A percentile compares a stretch with the other conserved stretches of the same genome.
Evolutionary conservation across 2,329 filamentous ascomycete genomes (phyloP).

Genomic region (Sclerotinia nivalis): DNA sequence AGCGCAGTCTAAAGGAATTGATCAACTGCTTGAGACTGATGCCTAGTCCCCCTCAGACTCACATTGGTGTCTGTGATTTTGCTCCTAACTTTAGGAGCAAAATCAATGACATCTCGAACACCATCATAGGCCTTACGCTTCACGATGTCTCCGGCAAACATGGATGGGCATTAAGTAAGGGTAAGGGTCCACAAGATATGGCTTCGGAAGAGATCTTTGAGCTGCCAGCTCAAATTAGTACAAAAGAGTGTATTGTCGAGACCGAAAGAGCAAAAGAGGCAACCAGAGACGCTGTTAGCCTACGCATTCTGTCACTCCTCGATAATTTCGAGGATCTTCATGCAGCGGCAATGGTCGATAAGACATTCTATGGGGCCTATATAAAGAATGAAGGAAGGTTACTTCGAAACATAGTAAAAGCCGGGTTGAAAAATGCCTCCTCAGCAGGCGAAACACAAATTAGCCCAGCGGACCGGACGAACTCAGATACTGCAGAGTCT

Average conservation of each 20-base stretch:
- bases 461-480: neutral
- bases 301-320: slow-evolving; percentile 47
- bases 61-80: slow-evolving; percentile 52
- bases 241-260: slow-evolving; percentile 22
- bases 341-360: slow-evolving; percentile 47
- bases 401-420: slow-evolving; percentile 38
- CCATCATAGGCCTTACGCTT: slow-evolving; percentile 51
- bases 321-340: slow-evolving; percentile 48
- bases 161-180: slow-evolving; percentile 52
- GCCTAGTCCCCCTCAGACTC: slow-evolving; percentile 48
- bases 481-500: neutral
- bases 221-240: slow-evolving; percentile 20
- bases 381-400: slow-evolving; percentile 48
- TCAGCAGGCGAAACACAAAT: slow-evolving; percentile 23
- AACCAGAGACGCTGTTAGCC: slow-evolving; percentile 37
- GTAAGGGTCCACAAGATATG: slow-evolving; percentile 28
- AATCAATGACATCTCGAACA: slow-evolving; percentile 54
- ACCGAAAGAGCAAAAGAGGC: slow-evolving; percentile 27
- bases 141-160: slow-evolving; percentile 51
- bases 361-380: slow-evolving; percentile 49
- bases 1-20: slow-evolving; percentile 49
- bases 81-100: slow-evolving; percentile 50
- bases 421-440: slow-evolving; percentile 27
- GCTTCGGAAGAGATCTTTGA: slow-evolving; percentile 22
- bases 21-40: slow-evolving; percentile 48